Base-by-base conservation (phyloP, 1,139 yeast genomes). In the Nematodospora anomalae region DNA sequence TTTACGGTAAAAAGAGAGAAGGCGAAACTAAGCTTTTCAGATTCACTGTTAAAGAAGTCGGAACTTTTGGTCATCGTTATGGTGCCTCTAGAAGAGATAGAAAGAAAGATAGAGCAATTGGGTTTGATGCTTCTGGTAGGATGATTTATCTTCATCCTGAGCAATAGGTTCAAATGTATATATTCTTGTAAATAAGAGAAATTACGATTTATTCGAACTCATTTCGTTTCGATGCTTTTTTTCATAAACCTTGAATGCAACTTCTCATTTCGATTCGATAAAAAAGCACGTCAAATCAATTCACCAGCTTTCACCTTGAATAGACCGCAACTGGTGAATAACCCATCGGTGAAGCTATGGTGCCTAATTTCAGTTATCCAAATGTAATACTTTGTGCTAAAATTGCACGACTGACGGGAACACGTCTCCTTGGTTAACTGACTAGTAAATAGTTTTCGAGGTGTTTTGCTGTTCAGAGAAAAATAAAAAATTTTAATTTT, bases 61-160 rank as follows among this genome's bases (percentile, higher is more conserved):
- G 97, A 27, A 68, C 79, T 40, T 92, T 88, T 41, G 98, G 97
- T 38, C 79, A 66, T 74, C 81, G 97, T 57, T 92, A 92, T 55
- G 97, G 97, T 64, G 88, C 90, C 29, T 78, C 89, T 22, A 74
- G 84, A 53, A 87, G 96, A 67, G 97, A 90, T 62, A 82, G 80
- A 54, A 87, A 84, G 75, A 86, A 83, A 58, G 84, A 87, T 58
- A 79, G 97, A 61, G 79, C 79, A 54, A 76, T 88, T 52, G 85
- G 83, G 7, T 89, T 77, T 61, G 83, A 84, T 56, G 76, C 80
- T 46, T 69, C 75, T 41, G 96, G 96, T 50, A 74, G 73, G 51
- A 80, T 70, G 71, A 61, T 69, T 36, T 67, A 66, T 51, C 52
- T 62, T 16, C 44, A 41, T 21, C 39, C 38, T 18, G 30, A 30